phyloP scores from a whole-genome alignment of 2,329 filamentous ascomycete species.

The Anisogramma anomala region DNA sequence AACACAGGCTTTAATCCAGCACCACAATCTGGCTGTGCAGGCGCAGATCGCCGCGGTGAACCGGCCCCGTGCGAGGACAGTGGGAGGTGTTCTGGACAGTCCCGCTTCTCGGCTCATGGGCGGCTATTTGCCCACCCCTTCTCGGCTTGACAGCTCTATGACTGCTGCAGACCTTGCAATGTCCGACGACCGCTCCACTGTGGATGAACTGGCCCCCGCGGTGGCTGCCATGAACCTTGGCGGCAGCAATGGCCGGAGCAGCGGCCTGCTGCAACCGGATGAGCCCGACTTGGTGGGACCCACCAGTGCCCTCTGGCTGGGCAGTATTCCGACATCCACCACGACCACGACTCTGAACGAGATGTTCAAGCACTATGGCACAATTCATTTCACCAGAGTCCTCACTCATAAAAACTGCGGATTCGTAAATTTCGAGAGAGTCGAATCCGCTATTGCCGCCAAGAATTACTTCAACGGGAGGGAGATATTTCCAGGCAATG shows the following conservation, averaged over 20 bases:
- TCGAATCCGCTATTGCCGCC: slow-evolving; percentile 83
- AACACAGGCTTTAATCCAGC: slow-evolving; percentile 63
- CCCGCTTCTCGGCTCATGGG: slow-evolving; percentile 54
- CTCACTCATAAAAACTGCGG: slow-evolving; percentile 98
- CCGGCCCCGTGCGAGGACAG: slow-evolving; percentile 79
- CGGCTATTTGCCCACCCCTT: slow-evolving; percentile 62
- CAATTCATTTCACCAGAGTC: slow-evolving; percentile 82
- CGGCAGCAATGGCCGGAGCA: slow-evolving; percentile 52
- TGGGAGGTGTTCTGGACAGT: slow-evolving; percentile 70
- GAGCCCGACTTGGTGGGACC: slow-evolving; percentile 70
- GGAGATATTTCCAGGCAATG: slow-evolving; percentile 95
- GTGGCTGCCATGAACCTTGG: slow-evolving; percentile 70
- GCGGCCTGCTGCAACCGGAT: slow-evolving; percentile 58
- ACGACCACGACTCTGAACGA: slow-evolving; percentile 89
- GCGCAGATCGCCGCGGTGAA: slow-evolving; percentile 76
- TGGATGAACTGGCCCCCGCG: slow-evolving; percentile 64
- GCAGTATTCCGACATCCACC: slow-evolving; percentile 92
- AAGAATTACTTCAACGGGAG: slow-evolving; percentile 86
- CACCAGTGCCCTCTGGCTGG: slow-evolving; percentile 90
- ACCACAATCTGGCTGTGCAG: slow-evolving; percentile 87
- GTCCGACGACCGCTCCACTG: slow-evolving; percentile 55
- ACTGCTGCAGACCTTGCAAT: slow-evolving; percentile 64
- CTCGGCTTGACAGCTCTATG: slow-evolving; percentile 64
- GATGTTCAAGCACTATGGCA: slow-evolving; percentile 88
- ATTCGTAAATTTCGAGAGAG: slow-evolving; percentile 91